These are phyloP conservation scores for Euptelea pleiosperma DNA, from an alignment of 164 flowering plant genomes.

Conservation along the genomic window DNA sequence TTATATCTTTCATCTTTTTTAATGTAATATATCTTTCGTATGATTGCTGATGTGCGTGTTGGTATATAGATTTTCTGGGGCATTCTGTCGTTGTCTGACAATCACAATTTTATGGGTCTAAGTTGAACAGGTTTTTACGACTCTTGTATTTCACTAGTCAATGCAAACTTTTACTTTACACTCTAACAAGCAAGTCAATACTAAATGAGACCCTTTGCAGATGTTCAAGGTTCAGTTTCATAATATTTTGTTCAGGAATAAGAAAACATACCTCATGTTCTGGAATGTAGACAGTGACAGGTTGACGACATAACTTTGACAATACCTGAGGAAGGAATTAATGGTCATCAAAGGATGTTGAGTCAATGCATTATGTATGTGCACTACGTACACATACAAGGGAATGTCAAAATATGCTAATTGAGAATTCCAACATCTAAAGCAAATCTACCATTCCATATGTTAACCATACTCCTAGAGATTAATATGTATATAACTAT, in stretches of 20 bases:
- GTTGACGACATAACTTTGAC: constrained; percentile 74
- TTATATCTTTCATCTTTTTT: too few species aligned
- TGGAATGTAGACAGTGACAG: constrained; percentile 79
- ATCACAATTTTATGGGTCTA: too few species aligned
- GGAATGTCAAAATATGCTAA: too few species aligned
- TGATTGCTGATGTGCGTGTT: neutral
- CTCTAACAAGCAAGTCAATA: neutral
- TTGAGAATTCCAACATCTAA: neutral
- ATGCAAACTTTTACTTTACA: neutral
- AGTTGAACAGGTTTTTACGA: too few species aligned
- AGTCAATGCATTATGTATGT: neutral
- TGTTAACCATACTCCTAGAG: too few species aligned
- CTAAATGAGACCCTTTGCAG: neutral
- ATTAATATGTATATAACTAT: too few species aligned
- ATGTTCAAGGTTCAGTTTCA: neutral
- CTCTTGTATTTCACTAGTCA: too few species aligned
- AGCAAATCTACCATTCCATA: neutral
- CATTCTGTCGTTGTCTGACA: too few species aligned
- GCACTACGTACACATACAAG: neutral
- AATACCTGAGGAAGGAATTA: constrained; percentile 48
- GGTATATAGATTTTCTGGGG: too few species aligned
- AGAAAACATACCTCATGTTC: constrained; percentile 67
- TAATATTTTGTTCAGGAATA: neutral
- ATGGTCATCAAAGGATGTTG: constrained; percentile 8
- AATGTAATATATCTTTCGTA: too few species aligned